Evolutionary conservation across 2,329 filamentous ascomycete genomes (phyloP), one percentile per base, ranked within the genome.

Genomic region (Tympanopsis confertula): DNA sequence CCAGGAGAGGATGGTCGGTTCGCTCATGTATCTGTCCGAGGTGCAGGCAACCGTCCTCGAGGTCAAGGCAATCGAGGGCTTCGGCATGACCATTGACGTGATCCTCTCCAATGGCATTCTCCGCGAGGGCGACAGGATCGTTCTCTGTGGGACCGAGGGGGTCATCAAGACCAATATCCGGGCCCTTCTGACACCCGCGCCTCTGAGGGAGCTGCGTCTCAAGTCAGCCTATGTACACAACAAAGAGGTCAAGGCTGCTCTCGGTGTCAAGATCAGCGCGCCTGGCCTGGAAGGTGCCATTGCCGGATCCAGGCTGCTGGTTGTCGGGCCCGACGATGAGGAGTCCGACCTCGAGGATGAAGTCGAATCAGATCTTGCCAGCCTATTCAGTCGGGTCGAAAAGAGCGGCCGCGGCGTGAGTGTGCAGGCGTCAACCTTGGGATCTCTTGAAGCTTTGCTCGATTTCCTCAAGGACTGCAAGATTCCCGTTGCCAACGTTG

Each of bases 181-280:
- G 64, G 91, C 91, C 13, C 72, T 98, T 19, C 70, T 98, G 38
- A 98, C 91, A 3, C 91, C 91, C 2, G 88, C 87, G 10, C 85
- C 87, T 42, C 78, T 98, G 57, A 91, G 86, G 56, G 91, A 98
- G 59, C 63, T 98, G 46, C 87, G 91, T 58, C 76, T 98, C 52
- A 96, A 96, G 65, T 94, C 88, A 3, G 74, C 81, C 44, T 98
- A 98, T 53, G 89, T 98, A 20, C 93, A 98, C 69, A 95, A 98
- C 69, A 96, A 98, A 68, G 86, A 94, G 60, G 88, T 95, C 65
- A 98, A 95, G 71, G 91, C 93, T 15, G 87, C 91, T 5, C 75
- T 98, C 53, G 91, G 91, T 82, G 86, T 98, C 60, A 98, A 98
- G 75, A 96, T 98, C 55, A 88, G 87, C 45, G 91, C 89, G 32